Percentiles rank a stretch among this genome's conserved stretches.
Conservation (phyloP, 306 rosid genomes). For the Quercus suber region DNA sequence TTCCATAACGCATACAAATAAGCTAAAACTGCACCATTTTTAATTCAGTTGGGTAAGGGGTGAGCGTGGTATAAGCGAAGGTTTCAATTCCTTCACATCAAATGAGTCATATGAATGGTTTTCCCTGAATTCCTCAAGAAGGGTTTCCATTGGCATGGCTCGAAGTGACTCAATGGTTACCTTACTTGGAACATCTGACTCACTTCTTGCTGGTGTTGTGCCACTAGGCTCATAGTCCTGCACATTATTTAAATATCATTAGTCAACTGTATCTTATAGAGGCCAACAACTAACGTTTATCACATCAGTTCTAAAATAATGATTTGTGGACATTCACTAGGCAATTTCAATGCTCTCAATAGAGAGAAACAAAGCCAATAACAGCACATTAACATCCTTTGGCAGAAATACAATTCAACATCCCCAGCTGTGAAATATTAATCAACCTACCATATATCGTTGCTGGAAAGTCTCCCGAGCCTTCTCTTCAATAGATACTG, state of each 20-base stretch:
- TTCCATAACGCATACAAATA: slow-evolving; percentile 1
- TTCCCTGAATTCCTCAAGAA: slow-evolving; percentile 85
- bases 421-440: background rate
- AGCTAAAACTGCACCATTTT: background rate
- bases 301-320: background rate
- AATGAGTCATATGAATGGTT: slow-evolving; percentile 56
- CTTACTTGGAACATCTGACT: slow-evolving; percentile 69
- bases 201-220: slow-evolving; percentile 59
- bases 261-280: background rate
- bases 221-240: slow-evolving; percentile 94
- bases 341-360: no score
- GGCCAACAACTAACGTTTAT: background rate
- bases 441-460: slow-evolving; percentile 51
- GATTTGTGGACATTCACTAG: no score
- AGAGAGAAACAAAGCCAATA: background rate
- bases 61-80: slow-evolving; percentile 89
- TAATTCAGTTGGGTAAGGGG: slow-evolving; percentile 72
- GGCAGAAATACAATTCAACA: background rate
- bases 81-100: slow-evolving; percentile 72
- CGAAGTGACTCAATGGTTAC: slow-evolving; percentile 82
- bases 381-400: background rate
- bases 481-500: slow-evolving; percentile 52
- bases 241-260: background rate
- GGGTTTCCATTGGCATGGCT: slow-evolving; percentile 79
- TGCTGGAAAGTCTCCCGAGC: slow-evolving; percentile 61